Evolutionary conservation across 2,329 filamentous ascomycete species (phyloP), one percentile per base, ranked within the genome.

Genomic region (Trichoderma harzianum): DNA sequence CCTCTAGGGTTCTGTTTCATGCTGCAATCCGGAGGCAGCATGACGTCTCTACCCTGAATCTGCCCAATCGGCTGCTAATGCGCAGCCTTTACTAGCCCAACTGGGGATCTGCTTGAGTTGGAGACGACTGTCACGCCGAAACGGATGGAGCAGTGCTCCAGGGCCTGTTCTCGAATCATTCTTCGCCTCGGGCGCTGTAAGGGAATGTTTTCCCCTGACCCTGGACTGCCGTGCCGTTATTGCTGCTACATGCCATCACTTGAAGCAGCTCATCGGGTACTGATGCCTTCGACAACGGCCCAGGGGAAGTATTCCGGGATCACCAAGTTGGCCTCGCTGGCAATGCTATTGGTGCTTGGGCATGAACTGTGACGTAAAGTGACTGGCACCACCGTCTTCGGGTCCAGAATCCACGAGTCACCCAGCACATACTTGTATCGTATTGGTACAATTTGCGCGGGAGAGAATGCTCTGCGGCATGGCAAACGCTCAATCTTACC

Each of bases 51-150:
- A 8, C 66, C 72, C 71, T 55, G n/a, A 5, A n/a, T 21, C 32
- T 39, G 53, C 30, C 73, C 73, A 74, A 75, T 74, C 71, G 71
- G 74, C 71, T 73, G 67, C 69, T 51, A 63, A 64, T 57, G 67
- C 36, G 69, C 69, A 72, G 62, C 71, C 67, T 60, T 65, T 65
- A 65, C 71, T 72, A 71, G 67, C 60, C 70, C 64, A 36, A 66
- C 51, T 55, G 53, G 55, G 70, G 36, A 73, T 60, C 39, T 71
- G 26, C 18, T 63, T 53, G 71, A 26, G 26, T 58, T 53, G 28
- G 21, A 68, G 39, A 58, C 53, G 39, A 64, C 53, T 64, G 32
- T 70, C 60, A 51, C 28, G 47, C 36, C 47, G 61, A 62, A 64
- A 39, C 53, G n/a, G 51, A 58, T 28, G 26, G 62, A 51, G 62